Conservation (phyloP, 345 rosid genomes). For the Acer campestre region DNA sequence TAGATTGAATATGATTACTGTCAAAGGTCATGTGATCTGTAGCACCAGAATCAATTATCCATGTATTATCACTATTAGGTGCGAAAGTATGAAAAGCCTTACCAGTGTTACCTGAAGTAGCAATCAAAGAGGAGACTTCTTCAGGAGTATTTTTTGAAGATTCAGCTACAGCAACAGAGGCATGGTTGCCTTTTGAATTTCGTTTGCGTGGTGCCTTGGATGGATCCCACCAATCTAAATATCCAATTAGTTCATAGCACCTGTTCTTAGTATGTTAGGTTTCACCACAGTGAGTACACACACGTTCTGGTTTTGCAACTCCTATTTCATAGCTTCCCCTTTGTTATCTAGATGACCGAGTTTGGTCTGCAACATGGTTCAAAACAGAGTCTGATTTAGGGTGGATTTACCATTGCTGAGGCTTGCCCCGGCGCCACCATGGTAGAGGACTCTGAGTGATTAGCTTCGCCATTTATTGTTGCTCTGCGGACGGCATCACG, state of each 20-base stretch:
- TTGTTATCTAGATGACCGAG: not conserved
- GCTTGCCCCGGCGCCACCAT: not conserved
- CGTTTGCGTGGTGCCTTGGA: not conserved
- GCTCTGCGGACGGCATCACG: not conserved
- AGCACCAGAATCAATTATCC: not conserved
- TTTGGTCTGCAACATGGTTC: not conserved
- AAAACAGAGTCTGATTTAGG: not conserved
- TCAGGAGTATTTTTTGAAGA: not conserved
- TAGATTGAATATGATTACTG: not conserved
- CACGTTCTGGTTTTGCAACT: no score
- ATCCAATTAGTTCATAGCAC: slow-evolving; percentile 1
- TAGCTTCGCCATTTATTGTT: not conserved
- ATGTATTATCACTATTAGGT: not conserved
- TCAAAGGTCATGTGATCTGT: not conserved
- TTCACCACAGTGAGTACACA: not conserved
- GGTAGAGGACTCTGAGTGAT: not conserved
- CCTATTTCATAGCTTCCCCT: not conserved
- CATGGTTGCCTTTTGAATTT: not conserved
- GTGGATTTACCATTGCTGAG: not conserved
- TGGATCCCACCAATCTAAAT: slow-evolving; percentile 3
- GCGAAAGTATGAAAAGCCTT: not conserved
- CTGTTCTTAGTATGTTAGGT: not conserved
- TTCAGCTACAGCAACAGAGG: not conserved
- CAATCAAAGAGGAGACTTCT: not conserved
- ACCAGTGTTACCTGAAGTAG: not conserved